Percentiles rank a stretch among this genome's conserved stretches.
Conservation (phyloP, 1,139 yeast genomes). For the Pichia sp. region DNA sequence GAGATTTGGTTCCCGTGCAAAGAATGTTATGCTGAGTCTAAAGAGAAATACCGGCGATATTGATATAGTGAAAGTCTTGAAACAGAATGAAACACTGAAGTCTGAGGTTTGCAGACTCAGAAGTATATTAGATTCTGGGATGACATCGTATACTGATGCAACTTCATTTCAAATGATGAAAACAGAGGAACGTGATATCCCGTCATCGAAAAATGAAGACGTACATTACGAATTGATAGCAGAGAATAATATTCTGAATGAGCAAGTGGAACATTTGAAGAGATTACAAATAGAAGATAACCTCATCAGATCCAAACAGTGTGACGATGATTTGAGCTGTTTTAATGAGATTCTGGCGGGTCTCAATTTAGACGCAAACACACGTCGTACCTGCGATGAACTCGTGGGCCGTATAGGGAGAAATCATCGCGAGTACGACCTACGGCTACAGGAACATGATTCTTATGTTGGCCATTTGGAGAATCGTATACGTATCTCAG, state of each 20-base stretch:
- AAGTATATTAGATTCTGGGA: not conserved
- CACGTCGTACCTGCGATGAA: slow-evolving; percentile 2
- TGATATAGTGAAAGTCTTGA: slow-evolving; percentile 41
- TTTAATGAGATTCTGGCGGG: slow-evolving; percentile 1
- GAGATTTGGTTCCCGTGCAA: slow-evolving; percentile 90
- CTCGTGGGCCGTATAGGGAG: not conserved
- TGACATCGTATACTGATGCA: not conserved
- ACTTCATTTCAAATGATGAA: not conserved
- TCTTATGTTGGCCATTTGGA: slow-evolving; percentile 61
- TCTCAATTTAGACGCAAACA: slow-evolving; percentile 2
- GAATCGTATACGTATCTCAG: slow-evolving; percentile 40
- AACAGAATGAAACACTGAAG: slow-evolving; percentile 40
- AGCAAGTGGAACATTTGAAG: slow-evolving; percentile 61
- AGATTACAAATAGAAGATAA: slow-evolving; percentile 40
- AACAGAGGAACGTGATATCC: slow-evolving; percentile 10
- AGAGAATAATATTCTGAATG: slow-evolving; percentile 55
- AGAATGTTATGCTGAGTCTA: slow-evolving; percentile 69
- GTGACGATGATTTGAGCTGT: slow-evolving; percentile 1
- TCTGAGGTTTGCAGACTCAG: slow-evolving; percentile 29
- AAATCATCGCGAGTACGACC: slow-evolving; percentile 2
- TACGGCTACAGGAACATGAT: slow-evolving; percentile 43
- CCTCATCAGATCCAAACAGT: slow-evolving; percentile 3
- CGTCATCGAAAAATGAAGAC: slow-evolving; percentile 13
- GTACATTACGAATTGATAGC: slow-evolving; percentile 44
- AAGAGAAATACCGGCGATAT: slow-evolving; percentile 39